These are phyloP conservation scores for Aspergillus panamensis DNA, from an alignment of 495 filamentous ascomycete species.

Conservation along the genomic window DNA sequence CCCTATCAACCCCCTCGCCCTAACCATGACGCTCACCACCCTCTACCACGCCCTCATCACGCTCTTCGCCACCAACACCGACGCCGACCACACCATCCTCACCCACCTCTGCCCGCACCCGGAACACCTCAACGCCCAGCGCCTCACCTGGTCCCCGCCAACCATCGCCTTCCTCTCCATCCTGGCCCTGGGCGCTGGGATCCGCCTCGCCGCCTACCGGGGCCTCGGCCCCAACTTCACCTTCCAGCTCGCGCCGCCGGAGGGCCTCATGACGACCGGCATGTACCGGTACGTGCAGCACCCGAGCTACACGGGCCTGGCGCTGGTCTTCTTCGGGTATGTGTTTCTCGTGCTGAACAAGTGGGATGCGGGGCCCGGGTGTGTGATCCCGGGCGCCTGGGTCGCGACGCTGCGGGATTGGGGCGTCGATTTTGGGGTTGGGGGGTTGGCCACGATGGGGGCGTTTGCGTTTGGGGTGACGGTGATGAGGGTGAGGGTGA, in stretches of 20 bases:
- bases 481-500: constrained; percentile 19
- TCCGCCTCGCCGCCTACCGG: constrained; percentile 3
- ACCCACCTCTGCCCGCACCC: constrained; percentile 4
- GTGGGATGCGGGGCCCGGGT: constrained; percentile 32
- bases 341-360: constrained; percentile 24
- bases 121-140: not conserved
- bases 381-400: constrained; percentile 19
- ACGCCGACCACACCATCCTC: not conserved
- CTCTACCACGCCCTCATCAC: constrained; percentile 8
- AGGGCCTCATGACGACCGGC: constrained; percentile 38
- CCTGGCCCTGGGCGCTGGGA: not conserved
- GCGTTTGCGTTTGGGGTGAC: not conserved
- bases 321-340: constrained; percentile 22
- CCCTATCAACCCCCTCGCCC: not conserved
- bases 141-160: constrained; percentile 1
- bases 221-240: constrained; percentile 46
- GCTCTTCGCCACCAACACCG: constrained; percentile 2
- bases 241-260: constrained; percentile 43
- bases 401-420: constrained; percentile 1
- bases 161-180: constrained; percentile 3
- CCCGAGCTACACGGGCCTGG: constrained; percentile 43
- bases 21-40: not conserved
- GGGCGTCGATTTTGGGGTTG: not conserved
- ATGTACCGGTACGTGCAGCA: constrained; percentile 47
- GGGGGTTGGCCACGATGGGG: too few relatives aligned